phyloP scores from a whole-genome alignment of 208 protist species.

The Trypanosoma scelopori region DNA sequence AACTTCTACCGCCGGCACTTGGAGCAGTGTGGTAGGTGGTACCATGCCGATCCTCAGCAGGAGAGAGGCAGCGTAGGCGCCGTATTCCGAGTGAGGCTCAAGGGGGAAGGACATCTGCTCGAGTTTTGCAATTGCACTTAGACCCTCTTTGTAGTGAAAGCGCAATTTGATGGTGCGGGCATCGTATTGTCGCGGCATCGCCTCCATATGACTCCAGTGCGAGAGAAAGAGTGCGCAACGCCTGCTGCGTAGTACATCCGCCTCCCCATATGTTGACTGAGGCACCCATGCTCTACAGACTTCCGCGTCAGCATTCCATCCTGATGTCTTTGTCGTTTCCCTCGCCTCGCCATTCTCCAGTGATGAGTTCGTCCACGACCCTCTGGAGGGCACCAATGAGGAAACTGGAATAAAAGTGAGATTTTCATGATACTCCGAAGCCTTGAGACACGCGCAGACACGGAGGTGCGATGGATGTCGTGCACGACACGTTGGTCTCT shows the following conservation, averaged over 20 bases:
- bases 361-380: neutral
- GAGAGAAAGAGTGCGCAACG: constrained; percentile 2
- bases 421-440: too few species aligned
- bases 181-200: constrained; percentile 6
- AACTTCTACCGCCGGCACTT: neutral
- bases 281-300: neutral
- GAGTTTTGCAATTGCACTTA: constrained; percentile 19
- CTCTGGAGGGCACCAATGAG: neutral
- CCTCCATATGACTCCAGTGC: neutral
- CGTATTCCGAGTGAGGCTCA: constrained; percentile 24
- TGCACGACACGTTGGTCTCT: too few species aligned
- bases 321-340: neutral
- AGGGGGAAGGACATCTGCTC: constrained; percentile 24
- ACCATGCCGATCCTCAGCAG: constrained; percentile 13
- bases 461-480: too few species aligned
- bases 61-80: constrained; percentile 6
- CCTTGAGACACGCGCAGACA: too few species aligned
- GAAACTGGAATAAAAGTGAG: too few species aligned
- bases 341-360: neutral
- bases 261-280: neutral
- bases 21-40: constrained; percentile 13
- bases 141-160: constrained; percentile 1
- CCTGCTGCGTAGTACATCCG: neutral
- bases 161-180: constrained; percentile 22
- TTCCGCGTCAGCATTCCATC: neutral